These are phyloP conservation scores for Arachnopeziza araneosa DNA, from an alignment of 2,329 filamentous ascomycete genomes.

Conservation along the genomic window DNA sequence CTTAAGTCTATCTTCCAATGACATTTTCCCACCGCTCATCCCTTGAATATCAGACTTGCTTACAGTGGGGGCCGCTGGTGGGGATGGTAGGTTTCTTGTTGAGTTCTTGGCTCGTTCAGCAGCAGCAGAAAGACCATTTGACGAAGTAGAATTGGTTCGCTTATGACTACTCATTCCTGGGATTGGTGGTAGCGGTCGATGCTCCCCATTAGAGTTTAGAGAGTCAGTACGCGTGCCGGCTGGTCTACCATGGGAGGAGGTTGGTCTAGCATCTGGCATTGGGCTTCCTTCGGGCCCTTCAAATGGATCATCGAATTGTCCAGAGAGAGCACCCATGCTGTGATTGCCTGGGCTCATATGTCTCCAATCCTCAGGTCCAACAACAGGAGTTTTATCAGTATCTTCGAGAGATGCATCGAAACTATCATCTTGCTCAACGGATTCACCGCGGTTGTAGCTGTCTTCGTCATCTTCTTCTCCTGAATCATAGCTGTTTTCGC, in stretches of 20 bases:
- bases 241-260: constrained; percentile 39
- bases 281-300: constrained; percentile 59
- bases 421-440: constrained; percentile 66
- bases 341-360: constrained; percentile 53
- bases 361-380: constrained; percentile 95
- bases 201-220: constrained; percentile 70
- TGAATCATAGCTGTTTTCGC: constrained; percentile 89
- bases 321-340: constrained; percentile 20
- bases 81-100: constrained; percentile 65
- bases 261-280: constrained; percentile 45
- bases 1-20: constrained; percentile 77
- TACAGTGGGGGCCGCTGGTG: constrained; percentile 59
- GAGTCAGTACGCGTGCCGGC: constrained; percentile 64
- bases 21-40: constrained; percentile 70
- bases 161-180: constrained; percentile 52
- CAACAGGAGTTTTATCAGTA: constrained; percentile 93
- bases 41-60: constrained; percentile 75
- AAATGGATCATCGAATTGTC: constrained; percentile 56
- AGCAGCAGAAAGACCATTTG: constrained; percentile 60
- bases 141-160: constrained; percentile 46
- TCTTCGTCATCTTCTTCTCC: constrained; percentile 64
- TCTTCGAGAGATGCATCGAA: constrained; percentile 95
- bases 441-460: constrained; percentile 45
- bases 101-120: constrained; percentile 65
- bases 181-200: constrained; percentile 80